Base-by-base conservation (phyloP, 2,329 filamentous ascomycete species). In the Fusarium irregulare region DNA sequence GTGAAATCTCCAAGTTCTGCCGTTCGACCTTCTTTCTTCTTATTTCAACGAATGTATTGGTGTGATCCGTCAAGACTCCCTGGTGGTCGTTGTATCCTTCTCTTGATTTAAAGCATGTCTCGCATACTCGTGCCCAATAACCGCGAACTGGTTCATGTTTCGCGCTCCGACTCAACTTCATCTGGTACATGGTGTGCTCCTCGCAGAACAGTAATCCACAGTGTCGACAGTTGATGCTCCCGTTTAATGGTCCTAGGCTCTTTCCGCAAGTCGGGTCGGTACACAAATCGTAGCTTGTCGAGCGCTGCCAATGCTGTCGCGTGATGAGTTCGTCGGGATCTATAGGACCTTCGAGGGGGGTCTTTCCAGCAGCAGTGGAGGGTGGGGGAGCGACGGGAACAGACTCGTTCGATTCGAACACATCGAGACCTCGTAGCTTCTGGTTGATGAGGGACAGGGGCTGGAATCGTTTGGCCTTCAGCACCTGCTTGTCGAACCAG, bases 141-240 rank as follows among this genome's bases (percentile, higher is more conserved):
- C 96, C 96, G 66, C 95, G 86, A 3, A 96, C 89, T 0, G 96
- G 95, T 70, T 99, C 96, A 80, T 98, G 93, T 62, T 91, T 88
- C 6, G 96, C 96, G 30, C 94, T 92, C 57, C 94, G 87, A 11
- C 94, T 97, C 13, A 99, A 85, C 83, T 97, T 98, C 92, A 98
- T 98, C 83, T 99, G 95, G 77, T 98, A 99, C 94, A 99, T 97
- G 55, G 96, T 98, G 79, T 99, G 96, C 73, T 95, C 93, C 77
- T 98, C 96, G 80, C 96, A 99, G 78, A 98, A 99, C 42, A 99
- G 83, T 73, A 91, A 91, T 9, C 96, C 96, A 76, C 96, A 99
- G 68, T 94, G 93, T 68, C 96, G 88, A 80, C 96, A 99, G 79
- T 99, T 98, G 75, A 99, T 90, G 75, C 87, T 94, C 20, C 94